Conservation (phyloP, 768 basidiomycete species). For the Solioccasus polychromus region DNA sequence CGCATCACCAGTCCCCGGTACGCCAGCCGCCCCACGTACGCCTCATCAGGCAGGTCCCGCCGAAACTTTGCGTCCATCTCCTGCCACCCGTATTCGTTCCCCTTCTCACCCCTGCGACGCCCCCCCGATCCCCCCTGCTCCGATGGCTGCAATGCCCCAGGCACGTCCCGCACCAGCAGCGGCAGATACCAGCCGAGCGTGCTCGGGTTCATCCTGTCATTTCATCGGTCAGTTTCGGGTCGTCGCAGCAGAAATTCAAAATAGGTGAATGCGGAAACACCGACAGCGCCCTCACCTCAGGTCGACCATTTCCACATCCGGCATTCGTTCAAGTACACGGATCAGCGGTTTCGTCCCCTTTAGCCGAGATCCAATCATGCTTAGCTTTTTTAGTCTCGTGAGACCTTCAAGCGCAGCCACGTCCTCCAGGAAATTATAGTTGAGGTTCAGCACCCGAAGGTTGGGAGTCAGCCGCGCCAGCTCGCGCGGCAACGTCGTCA, state of each 20-base stretch:
- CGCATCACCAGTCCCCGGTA: constrained; percentile 90
- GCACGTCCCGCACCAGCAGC: constrained; percentile 66
- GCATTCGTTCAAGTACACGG: constrained; percentile 65
- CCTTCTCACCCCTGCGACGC: constrained; percentile 31
- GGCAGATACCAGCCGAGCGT: constrained; percentile 96
- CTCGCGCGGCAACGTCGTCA: constrained; percentile 69
- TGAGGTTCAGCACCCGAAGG: constrained; percentile 87
- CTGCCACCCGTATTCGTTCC: constrained; percentile 51
- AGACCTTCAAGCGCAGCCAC: constrained; percentile 66
- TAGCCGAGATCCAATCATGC: constrained; percentile 81
- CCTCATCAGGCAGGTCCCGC: constrained; percentile 83
- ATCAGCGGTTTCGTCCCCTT: constrained; percentile 73
- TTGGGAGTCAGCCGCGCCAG: constrained; percentile 73
- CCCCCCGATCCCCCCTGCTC: constrained; percentile 31
- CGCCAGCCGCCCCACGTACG: constrained; percentile 81
- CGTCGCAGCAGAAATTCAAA: constrained; percentile 9
- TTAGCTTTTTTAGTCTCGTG: constrained; percentile 75
- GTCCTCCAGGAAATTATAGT: constrained; percentile 94
- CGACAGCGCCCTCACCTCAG: constrained; percentile 60
- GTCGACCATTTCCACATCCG: constrained; percentile 85
- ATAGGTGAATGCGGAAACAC: constrained; percentile 9
- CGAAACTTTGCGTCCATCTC: constrained; percentile 85
- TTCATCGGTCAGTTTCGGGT: constrained; percentile 26
- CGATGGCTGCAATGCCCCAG: constrained; percentile 65
- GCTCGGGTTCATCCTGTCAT: constrained; percentile 86